Evolutionary conservation across 495 filamentous ascomycete species (phyloP).

Genomic region (Tetracladium setigerum): DNA sequence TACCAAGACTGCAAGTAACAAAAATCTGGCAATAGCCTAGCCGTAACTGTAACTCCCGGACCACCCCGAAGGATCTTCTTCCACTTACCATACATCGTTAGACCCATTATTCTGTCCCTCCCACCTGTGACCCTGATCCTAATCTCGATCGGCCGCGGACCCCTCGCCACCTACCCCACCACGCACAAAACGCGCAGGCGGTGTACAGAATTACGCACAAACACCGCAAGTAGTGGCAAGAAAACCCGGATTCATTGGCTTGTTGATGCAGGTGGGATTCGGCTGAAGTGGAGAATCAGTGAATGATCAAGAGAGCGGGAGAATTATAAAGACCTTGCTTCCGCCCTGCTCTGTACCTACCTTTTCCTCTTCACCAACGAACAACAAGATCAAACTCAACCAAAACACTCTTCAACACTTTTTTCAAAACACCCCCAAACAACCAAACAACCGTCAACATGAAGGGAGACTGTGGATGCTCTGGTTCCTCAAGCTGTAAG

Average conservation of each 20-base stretch:
- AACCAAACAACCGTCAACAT: slow-evolving; percentile 13
- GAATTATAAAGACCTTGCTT: slow-evolving; percentile 2
- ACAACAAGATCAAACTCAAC: background rate
- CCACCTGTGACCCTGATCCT: background rate
- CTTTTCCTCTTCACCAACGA: background rate
- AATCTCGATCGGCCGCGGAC: background rate
- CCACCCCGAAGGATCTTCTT: no score
- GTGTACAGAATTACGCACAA: background rate
- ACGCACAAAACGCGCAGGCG: slow-evolving; percentile 9
- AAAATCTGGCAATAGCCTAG: slow-evolving; percentile 16
- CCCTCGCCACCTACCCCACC: background rate
- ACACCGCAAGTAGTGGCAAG: background rate
- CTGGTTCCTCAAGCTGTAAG: slow-evolving; percentile 20
- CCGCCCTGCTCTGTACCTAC: background rate
- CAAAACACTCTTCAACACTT: background rate
- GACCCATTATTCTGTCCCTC: background rate
- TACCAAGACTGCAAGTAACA: slow-evolving; percentile 1
- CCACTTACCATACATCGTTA: background rate
- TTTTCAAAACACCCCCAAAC: background rate
- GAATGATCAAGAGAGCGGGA: background rate
- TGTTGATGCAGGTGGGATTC: background rate
- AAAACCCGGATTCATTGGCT: background rate
- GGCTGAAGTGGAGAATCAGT: background rate
- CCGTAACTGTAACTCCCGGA: no score
- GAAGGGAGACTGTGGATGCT: slow-evolving; percentile 23